Percentiles rank a stretch among this genome's conserved stretches.
Conservation (phyloP, 2,329 filamentous ascomycete species). For the Alternaria sp. region DNA sequence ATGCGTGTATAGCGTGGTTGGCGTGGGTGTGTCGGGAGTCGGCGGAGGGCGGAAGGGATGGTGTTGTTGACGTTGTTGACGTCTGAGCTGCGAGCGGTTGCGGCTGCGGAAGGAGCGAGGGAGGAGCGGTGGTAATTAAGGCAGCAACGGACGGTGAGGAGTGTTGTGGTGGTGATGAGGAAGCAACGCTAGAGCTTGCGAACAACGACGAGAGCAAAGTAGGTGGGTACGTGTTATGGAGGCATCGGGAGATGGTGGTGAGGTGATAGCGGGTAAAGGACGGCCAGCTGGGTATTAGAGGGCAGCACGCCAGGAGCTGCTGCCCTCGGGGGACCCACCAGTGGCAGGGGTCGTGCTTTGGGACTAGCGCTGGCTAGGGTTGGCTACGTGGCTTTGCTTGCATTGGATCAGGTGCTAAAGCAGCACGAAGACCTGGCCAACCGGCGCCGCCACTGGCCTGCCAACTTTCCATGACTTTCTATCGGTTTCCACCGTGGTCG, state of each 20-base stretch:
- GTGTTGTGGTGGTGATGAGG: not conserved
- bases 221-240: slow-evolving; percentile 36
- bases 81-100: slow-evolving; percentile 26
- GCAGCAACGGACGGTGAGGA: slow-evolving; percentile 14
- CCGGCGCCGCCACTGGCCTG: slow-evolving; percentile 18
- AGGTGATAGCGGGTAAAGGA: slow-evolving; percentile 31
- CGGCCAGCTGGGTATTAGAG: slow-evolving; percentile 23
- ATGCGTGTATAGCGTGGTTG: slow-evolving; percentile 38
- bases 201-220: slow-evolving; percentile 32
- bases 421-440: slow-evolving; percentile 16
- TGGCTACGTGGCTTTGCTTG: slow-evolving; percentile 19
- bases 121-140: slow-evolving; percentile 34
- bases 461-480: slow-evolving; percentile 22
- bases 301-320: slow-evolving; percentile 13
- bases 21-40: slow-evolving; percentile 19
- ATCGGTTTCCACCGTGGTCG: slow-evolving; percentile 13
- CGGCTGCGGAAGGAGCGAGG: slow-evolving; percentile 39
- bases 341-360: slow-evolving; percentile 6
- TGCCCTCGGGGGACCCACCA: slow-evolving; percentile 14
- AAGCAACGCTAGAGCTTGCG: slow-evolving; percentile 36
- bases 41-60: slow-evolving; percentile 18
- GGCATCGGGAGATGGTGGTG: slow-evolving; percentile 35
- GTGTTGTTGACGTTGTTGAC: slow-evolving; percentile 24
- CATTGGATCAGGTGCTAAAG: slow-evolving; percentile 16
- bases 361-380: slow-evolving; percentile 1